These are phyloP conservation scores for Sanghuangporus baumii DNA, from an alignment of 1,284 basidiomycete species.

Conservation along the genomic window DNA sequence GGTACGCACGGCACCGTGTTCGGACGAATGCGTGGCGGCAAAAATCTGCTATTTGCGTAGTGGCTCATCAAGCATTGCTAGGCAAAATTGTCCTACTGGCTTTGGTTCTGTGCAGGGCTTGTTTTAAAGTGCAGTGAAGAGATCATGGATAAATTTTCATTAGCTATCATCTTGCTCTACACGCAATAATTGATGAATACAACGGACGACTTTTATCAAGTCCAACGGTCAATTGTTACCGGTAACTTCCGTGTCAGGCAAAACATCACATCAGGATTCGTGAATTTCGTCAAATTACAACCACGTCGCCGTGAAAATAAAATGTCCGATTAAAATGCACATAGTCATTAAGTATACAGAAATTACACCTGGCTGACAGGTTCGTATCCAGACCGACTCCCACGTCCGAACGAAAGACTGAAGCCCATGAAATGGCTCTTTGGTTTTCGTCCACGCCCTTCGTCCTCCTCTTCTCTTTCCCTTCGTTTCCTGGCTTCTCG, in stretches of 20 bases:
- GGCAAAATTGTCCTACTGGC: slow-evolving; percentile 52
- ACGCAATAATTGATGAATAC: too few species aligned
- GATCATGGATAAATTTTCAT: not conserved
- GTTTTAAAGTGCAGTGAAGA: not conserved
- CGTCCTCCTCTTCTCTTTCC: slow-evolving; percentile 52
- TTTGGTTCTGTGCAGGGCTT: slow-evolving; percentile 60
- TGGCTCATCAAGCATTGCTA: slow-evolving; percentile 55
- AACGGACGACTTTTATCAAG: too few species aligned
- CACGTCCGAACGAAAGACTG: slow-evolving; percentile 22
- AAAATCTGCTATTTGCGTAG: slow-evolving; percentile 80
- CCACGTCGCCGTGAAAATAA: too few species aligned
- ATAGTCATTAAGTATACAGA: not conserved
- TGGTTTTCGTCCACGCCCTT: slow-evolving; percentile 31
- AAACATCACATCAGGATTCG: too few species aligned
- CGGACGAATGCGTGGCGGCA: slow-evolving; percentile 56
- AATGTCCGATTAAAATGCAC: not conserved
- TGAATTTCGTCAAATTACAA: too few species aligned
- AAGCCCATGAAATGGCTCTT: slow-evolving; percentile 40
- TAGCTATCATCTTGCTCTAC: too few species aligned
- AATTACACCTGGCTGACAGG: slow-evolving; percentile 30
- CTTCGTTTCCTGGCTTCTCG: slow-evolving; percentile 57
- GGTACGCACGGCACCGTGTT: slow-evolving; percentile 47
- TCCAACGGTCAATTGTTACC: too few species aligned
- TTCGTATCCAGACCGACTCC: slow-evolving; percentile 29
- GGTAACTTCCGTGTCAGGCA: too few species aligned